Evolutionary conservation across 1,284 basidiomycete genomes (phyloP).

Genomic region (Lentinula novae-zelandiae): DNA sequence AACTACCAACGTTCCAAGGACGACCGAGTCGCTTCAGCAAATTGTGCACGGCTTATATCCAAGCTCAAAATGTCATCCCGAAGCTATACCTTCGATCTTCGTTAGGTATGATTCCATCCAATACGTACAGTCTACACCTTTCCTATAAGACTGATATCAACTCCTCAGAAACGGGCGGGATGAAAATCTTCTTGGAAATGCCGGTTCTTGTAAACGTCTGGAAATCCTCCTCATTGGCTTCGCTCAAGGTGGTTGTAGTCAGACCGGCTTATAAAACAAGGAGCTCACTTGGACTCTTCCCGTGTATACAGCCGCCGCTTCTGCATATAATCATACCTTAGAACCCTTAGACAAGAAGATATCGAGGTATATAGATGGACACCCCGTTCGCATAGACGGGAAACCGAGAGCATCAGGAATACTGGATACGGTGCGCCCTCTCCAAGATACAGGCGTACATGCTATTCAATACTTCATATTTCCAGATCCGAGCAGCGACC

Average conservation of each 20-base stretch:
- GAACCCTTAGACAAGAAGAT: conserved; percentile 61
- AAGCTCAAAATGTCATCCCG: conserved; percentile 39
- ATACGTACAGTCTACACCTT: neutral
- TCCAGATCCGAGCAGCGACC: conserved; percentile 59
- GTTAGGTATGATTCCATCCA: conserved; percentile 46
- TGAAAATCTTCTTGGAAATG: conserved; percentile 74
- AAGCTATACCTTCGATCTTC: conserved; percentile 47
- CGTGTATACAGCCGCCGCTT: conserved; percentile 51
- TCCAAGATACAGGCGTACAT: neutral
- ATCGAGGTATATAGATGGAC: conserved; percentile 68
- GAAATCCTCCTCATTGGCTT: conserved; percentile 61
- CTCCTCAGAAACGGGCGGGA: conserved; percentile 39
- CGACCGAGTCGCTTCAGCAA: conserved; percentile 75
- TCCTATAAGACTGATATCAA: neutral
- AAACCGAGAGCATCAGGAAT: conserved; percentile 76
- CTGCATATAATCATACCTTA: conserved; percentile 62
- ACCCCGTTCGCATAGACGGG: conserved; percentile 70
- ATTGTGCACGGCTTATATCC: conserved; percentile 73
- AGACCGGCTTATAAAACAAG: neutral
- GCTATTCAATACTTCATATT: neutral
- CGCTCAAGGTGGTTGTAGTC: conserved; percentile 45
- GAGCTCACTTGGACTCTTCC: too few species aligned
- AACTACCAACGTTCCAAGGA: conserved; percentile 72
- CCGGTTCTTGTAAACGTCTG: conserved; percentile 62
- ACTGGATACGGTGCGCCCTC: conserved; percentile 65